Percentiles rank a stretch among this genome's conserved stretches.
Conservation (phyloP, 768 basidiomycete genomes). For the Suillus subaureus region DNA sequence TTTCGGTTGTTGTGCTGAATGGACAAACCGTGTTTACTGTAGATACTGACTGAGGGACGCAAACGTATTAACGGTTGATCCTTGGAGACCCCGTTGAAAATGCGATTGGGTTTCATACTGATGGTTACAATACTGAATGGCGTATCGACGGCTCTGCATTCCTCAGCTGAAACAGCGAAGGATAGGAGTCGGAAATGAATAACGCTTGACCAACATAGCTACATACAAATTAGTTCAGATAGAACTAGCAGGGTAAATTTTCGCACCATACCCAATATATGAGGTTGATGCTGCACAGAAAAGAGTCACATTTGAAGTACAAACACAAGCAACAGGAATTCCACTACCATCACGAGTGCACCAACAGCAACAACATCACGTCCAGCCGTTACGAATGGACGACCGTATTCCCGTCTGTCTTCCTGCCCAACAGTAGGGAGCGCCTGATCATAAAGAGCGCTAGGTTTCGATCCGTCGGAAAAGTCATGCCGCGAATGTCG, state of each 20-base stretch:
- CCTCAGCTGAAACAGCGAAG: background rate
- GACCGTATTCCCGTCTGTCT: slow-evolving; percentile 64
- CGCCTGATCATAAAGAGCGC: slow-evolving; percentile 35
- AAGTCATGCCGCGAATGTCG: slow-evolving; percentile 76
- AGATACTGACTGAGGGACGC: background rate
- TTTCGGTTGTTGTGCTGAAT: background rate
- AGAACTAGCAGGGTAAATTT: background rate
- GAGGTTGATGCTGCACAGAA: background rate
- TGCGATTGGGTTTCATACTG: background rate
- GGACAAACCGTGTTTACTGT: background rate
- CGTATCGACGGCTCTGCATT: background rate
- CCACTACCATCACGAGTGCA: slow-evolving; percentile 59
- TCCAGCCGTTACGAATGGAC: slow-evolving; percentile 83
- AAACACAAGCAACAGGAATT: slow-evolving; percentile 66
- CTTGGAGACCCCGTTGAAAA: background rate
- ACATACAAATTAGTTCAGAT: background rate
- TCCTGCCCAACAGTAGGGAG: slow-evolving; percentile 64
- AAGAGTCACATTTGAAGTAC: slow-evolving; percentile 46
- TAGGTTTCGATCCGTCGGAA: slow-evolving; percentile 51
- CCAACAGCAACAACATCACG: slow-evolving; percentile 67
- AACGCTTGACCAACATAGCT: background rate
- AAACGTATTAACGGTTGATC: background rate
- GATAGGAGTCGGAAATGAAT: background rate
- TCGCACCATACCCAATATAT: slow-evolving; percentile 14
- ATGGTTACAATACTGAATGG: background rate